Evolutionary conservation across 2,329 filamentous ascomycete species (phyloP), one percentile per base, ranked within the genome.

Genomic region (Botrytis fabae): DNA sequence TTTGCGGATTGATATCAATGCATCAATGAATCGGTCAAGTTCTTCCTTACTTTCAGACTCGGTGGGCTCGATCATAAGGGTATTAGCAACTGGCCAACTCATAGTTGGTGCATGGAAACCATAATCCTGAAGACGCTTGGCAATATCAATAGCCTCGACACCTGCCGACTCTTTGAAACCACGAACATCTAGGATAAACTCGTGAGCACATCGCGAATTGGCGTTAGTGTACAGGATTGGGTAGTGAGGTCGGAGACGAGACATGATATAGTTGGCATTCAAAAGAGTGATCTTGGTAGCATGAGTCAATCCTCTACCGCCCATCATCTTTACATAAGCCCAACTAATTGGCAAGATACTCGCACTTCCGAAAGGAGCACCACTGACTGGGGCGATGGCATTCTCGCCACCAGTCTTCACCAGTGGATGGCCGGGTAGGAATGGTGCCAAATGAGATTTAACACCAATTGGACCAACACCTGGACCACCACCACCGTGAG

Each of bases 91-190:
- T 1, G 95, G 95, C 93, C 93, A 98, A 81, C 91, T 94, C 95
- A 98, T 98, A 70, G 95, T 98, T 0, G 95, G 95, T 1, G 95
- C 93, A 83, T 98, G 95, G 89, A 98, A 98, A 60, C 95, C 95
- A 81, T 97, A 98, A 81, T 98, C 95, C 83, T 98, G 95, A 32
- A 98, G 89, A 75, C 95, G 93, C 87, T 98, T 98, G 80, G 95
- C 95, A 76, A 98, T 92, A 80, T 98, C 95, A 78, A 97, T 96
- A 44, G 92, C 95, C 84, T 98, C 95, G 78, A 98, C 85, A 40
- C 93, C 94, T 10, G 92, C 90, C 0, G 90, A 89, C 71, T 95
- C 92, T 81, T 93, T 93, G 86, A 98, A 97, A 38, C 90, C 88
- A 35, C 95, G 92, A 9, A 91, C 89, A 78, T 98, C 95, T 48